Base-by-base conservation (phyloP, 805 yeast species). In the Torulaspora gathmanii region DNA sequence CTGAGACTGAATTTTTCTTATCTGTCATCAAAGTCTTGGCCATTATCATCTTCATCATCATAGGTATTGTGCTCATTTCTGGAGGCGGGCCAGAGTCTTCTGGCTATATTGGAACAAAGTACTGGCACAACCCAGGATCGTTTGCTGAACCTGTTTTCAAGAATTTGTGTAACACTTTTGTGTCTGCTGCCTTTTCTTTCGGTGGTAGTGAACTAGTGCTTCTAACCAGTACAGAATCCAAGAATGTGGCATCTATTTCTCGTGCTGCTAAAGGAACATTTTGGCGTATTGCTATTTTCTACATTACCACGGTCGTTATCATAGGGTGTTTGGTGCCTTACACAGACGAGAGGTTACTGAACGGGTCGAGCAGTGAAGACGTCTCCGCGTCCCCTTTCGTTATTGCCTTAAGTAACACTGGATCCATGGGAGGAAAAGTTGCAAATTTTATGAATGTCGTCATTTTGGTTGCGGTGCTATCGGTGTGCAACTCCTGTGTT, bases 291-390 rank as follows among this genome's bases (percentile, higher is more conserved):
- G 61, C 77, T 41, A 58, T 79, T 16, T 79, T 81, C 57, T 81
- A 78, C 68, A 72, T 80, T 44, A 53, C 73, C 28, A 72, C 83
- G 43, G 76, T 67, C 57, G 78, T 64, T 41, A 70, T 75, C 49
- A 79, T 72, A 57, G 82, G 89, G 28, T 78, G 83, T 54, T 70
- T 86, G 46, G 93, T 86, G n/a, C 90, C 91, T 12, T 83, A 73
- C 60, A 70, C 69, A 47, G 75, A 78, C 48, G 54, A 61, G 1
- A 64, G 74, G 27, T 60, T 73, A 44, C 57, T 72, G 19, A 25
- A 83, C 81, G 15, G 78, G 73, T 52, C 81, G 75, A 62, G 67
- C 23, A 46, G 60, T 22, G 74, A 75, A 46, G 80, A 79, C 29
- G 45, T 31, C 23, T 40, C 37, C 37, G 72, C 76, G 13, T 75